Conservation (phyloP, 495 filamentous ascomycete genomes). For the Lasiosphaeria ovina region DNA sequence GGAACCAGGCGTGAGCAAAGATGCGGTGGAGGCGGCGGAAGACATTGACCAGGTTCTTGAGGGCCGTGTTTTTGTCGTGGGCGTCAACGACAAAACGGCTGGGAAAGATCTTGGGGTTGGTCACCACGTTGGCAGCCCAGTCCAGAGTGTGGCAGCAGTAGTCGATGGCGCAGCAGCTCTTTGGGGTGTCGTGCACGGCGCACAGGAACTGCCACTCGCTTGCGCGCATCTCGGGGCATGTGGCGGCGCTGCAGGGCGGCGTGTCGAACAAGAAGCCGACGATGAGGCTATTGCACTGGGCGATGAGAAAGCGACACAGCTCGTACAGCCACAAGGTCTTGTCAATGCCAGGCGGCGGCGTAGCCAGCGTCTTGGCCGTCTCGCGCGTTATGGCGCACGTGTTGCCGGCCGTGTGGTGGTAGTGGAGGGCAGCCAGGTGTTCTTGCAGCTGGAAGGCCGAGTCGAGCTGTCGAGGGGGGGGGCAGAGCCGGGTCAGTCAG, state of each 20-base stretch:
- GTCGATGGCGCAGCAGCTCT: conserved; percentile 94
- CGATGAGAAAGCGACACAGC: conserved; percentile 88
- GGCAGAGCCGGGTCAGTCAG: conserved; percentile 5
- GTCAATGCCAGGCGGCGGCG: conserved; percentile 75
- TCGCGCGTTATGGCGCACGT: conserved; percentile 69
- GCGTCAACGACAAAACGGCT: conserved; percentile 70
- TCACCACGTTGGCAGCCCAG: conserved; percentile 90
- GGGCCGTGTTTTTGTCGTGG: conserved; percentile 61
- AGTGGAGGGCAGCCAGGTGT: conserved; percentile 89
- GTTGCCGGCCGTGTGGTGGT: conserved; percentile 66
- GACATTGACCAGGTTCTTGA: conserved; percentile 88
- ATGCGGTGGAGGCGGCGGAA: conserved; percentile 93
- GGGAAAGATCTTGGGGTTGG: conserved; percentile 87
- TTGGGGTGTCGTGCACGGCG: conserved; percentile 92
- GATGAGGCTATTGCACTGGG: conserved; percentile 88
- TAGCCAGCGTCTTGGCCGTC: conserved; percentile 69
- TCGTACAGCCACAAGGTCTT: conserved; percentile 94
- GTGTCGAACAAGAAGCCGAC: conserved; percentile 87
- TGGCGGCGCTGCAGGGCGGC: conserved; percentile 78
- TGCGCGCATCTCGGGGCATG: conserved; percentile 97
- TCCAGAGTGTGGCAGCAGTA: conserved; percentile 98
- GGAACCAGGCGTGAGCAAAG: conserved; percentile 98
- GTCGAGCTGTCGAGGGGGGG: conserved; percentile 60
- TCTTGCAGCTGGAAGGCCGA: conserved; percentile 98
- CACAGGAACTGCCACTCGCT: conserved; percentile 99